phyloP scores from a whole-genome alignment of 2,329 filamentous ascomycete genomes.

The Colletotrichum filicis region DNA sequence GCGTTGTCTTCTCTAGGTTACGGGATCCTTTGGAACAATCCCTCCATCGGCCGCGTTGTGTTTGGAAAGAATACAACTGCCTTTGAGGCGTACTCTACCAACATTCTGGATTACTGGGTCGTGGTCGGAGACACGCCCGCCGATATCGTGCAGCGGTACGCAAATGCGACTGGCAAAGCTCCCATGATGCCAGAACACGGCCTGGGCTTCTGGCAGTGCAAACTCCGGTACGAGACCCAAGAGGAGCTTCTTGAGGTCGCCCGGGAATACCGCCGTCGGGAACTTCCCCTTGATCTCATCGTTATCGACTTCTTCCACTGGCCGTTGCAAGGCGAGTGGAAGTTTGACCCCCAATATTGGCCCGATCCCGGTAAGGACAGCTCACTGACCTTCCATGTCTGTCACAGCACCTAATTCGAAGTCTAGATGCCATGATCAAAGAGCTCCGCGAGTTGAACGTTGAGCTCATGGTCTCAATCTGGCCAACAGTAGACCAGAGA shows the following conservation, averaged over 20 bases:
- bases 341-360: slow-evolving; percentile 72
- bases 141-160: slow-evolving; percentile 64
- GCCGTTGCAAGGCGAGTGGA: slow-evolving; percentile 74
- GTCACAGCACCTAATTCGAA: too few relatives aligned
- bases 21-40: slow-evolving; percentile 72
- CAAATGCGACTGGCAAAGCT: slow-evolving; percentile 62
- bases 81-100: slow-evolving; percentile 67
- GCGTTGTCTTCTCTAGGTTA: slow-evolving; percentile 66
- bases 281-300: slow-evolving; percentile 69
- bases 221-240: slow-evolving; percentile 70
- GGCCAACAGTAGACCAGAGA: slow-evolving; percentile 63
- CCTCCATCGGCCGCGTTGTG: slow-evolving; percentile 65
- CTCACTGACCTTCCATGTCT: too few relatives aligned
- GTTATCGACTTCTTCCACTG: slow-evolving; percentile 75
- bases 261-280: slow-evolving; percentile 63
- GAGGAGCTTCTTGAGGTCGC: slow-evolving; percentile 68
- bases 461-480: slow-evolving; percentile 76
- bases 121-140: slow-evolving; percentile 63
- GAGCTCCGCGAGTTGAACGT: slow-evolving; percentile 68
- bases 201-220: slow-evolving; percentile 72
- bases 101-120: slow-evolving; percentile 68
- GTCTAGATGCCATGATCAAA: slow-evolving; percentile 66
- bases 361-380: slow-evolving; percentile 60
- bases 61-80: slow-evolving; percentile 68
- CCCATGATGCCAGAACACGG: slow-evolving; percentile 74